Evolutionary conservation across 768 basidiomycete genomes (phyloP), one percentile per base, ranked within the genome.

Genomic region (Mycena rosella): DNA sequence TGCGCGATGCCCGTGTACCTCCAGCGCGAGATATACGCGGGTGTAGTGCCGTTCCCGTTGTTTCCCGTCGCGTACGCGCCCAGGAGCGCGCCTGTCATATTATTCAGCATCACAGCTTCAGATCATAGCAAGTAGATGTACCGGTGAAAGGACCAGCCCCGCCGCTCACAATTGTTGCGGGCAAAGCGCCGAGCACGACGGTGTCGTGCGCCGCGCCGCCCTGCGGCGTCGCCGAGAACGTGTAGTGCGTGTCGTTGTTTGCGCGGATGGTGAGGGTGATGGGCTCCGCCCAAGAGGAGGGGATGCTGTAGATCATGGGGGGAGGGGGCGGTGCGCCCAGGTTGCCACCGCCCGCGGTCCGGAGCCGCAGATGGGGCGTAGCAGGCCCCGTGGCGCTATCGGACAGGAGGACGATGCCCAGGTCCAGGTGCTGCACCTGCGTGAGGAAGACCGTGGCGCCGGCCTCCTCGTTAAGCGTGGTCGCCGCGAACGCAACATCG

Each of bases 361-460:
- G 65, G 53, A 67, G 65, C 26, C 65, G 65, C 32, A 67, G 59
- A n/a, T 61, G 65, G 38, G 44, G 64, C 22, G 49, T 44, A 42
- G 54, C 54, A 36, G 32, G 34, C 49, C 40, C 45, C n/a, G 27
- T 54, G 55, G 24, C 42, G 27, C 27, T 53, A 47, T 59, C 64
- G 32, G 53, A 24, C n/a, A 67, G 51, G 44, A 57, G 32, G 34
- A 61, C 59, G 29, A 67, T 60, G 26, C 65, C 65, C 18, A 67
- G 65, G 52, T 67, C 65, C 45, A 67, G 18, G 53, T 67, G 65
- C 24, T 67, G 65, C 38, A 34, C 14, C 59, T 67, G 65, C 32
- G 58, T 61, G 45, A 67, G 55, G 49, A 67, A 76, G 5, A 74
- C 69, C 26, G 75, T 76, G 15, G 73, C 52, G 8, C 75, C 75